These are phyloP conservation scores for Bruguiera gymnorhiza DNA, from an alignment of 345 rosid species.

Conservation along the genomic window DNA sequence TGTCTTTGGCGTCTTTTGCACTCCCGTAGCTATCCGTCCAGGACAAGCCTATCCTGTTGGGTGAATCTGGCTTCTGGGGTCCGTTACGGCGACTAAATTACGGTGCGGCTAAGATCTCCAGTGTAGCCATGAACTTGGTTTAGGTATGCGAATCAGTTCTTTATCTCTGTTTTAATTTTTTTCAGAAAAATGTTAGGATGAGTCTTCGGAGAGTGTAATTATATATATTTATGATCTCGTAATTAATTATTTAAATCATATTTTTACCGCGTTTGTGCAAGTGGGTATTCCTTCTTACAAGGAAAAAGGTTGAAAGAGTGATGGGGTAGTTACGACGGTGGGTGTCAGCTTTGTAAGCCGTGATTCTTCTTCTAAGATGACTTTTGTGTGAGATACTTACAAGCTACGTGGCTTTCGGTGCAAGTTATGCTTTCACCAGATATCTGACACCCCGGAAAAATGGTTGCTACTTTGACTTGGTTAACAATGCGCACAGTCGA, in stretches of 20 bases:
- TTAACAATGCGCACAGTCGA: too few relatives aligned
- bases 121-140: neutral
- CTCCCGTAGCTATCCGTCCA: constrained; percentile 7
- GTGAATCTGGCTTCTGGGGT: too few relatives aligned
- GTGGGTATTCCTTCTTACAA: too few relatives aligned
- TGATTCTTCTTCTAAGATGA: constrained; percentile 14
- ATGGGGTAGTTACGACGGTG: neutral
- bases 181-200: neutral
- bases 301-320: neutral
- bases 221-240: too few relatives aligned
- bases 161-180: neutral
- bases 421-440: constrained; percentile 27
- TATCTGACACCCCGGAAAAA: neutral
- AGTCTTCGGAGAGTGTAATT: too few relatives aligned
- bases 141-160: constrained; percentile 5
- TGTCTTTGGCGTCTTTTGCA: constrained; percentile 8
- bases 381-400: neutral
- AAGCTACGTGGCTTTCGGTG: constrained; percentile 16
- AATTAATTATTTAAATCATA: too few relatives aligned
- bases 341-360: neutral
- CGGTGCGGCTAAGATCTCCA: neutral
- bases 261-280: too few relatives aligned
- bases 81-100: neutral
- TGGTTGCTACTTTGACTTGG: too few relatives aligned
- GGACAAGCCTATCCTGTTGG: constrained; percentile 7